Evolutionary conservation across 345 rosid species (phyloP).

Genomic region (Xanthoceras sorbifolium): DNA sequence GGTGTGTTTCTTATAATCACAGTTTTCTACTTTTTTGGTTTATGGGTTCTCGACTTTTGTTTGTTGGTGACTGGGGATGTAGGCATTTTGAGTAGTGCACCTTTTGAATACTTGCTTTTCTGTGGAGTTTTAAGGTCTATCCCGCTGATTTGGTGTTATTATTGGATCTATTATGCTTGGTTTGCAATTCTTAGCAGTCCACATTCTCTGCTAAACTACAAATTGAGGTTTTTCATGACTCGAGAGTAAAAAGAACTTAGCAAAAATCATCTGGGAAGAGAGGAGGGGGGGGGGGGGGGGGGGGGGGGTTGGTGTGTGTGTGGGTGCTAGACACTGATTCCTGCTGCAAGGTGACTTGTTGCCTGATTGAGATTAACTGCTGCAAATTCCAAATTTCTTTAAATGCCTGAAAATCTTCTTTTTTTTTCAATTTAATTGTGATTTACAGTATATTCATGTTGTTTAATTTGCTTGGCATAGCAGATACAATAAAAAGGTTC

Average conservation of each 20-base stretch:
- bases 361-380: too few relatives aligned
- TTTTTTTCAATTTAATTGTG: neutral
- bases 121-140: neutral
- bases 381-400: neutral
- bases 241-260: too few relatives aligned
- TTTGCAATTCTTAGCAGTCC: too few relatives aligned
- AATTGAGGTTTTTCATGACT: too few relatives aligned
- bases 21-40: neutral
- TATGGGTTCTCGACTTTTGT: neutral
- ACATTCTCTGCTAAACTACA: too few relatives aligned
- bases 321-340: too few relatives aligned
- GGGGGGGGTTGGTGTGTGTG: too few relatives aligned
- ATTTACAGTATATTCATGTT: conserved; percentile 3
- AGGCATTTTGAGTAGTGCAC: neutral
- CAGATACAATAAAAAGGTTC: neutral
- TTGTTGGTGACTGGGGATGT: neutral
- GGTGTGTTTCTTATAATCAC: neutral
- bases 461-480: conserved; percentile 1
- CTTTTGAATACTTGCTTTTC: neutral
- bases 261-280: too few relatives aligned
- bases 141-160: too few relatives aligned
- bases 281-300: too few relatives aligned
- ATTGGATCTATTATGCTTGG: too few relatives aligned
- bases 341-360: too few relatives aligned
- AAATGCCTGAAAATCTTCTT: neutral